Conservation (phyloP, 2,329 filamentous ascomycete genomes). For the Sclerotinia borealis region DNA sequence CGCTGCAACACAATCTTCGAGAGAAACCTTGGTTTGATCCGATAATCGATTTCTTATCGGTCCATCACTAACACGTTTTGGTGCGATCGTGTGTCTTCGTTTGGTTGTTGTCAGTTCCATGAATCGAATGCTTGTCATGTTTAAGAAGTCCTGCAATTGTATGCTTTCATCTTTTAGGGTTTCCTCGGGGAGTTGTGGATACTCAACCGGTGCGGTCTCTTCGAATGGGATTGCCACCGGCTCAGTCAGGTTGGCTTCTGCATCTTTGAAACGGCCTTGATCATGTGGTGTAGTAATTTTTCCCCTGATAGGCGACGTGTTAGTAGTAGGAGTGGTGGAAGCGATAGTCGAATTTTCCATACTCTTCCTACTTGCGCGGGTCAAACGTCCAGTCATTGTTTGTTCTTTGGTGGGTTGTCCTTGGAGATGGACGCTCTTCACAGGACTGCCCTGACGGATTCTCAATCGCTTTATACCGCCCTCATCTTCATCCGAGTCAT, state of each 20-base stretch:
- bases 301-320: slow-evolving; percentile 43
- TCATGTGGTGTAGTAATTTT: slow-evolving; percentile 50
- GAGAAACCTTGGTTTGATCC: slow-evolving; percentile 41
- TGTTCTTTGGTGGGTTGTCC: slow-evolving; percentile 64
- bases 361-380: slow-evolving; percentile 44
- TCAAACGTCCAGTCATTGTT: slow-evolving; percentile 54
- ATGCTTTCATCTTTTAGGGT: slow-evolving; percentile 52
- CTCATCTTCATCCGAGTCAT: slow-evolving; percentile 54
- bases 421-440: slow-evolving; percentile 67
- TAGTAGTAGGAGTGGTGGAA: slow-evolving; percentile 38
- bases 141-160: slow-evolving; percentile 85
- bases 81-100: slow-evolving; percentile 73
- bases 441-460: slow-evolving; percentile 66
- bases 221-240: slow-evolving; percentile 40
- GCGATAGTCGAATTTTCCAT: slow-evolving; percentile 37
- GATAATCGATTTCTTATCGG: slow-evolving; percentile 28
- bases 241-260: slow-evolving; percentile 34
- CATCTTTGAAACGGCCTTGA: slow-evolving; percentile 50
- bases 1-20: slow-evolving; percentile 79
- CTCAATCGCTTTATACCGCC: slow-evolving; percentile 64
- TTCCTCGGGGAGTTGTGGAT: slow-evolving; percentile 40
- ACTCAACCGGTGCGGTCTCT: slow-evolving; percentile 39
- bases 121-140: slow-evolving; percentile 94
- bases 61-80: slow-evolving; percentile 38
- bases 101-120: slow-evolving; percentile 99